A percentile compares a stretch with the other conserved stretches of the same genome.
Evolutionary conservation across 495 filamentous ascomycete genomes (phyloP).

Genomic region (Xylaria scruposa): DNA sequence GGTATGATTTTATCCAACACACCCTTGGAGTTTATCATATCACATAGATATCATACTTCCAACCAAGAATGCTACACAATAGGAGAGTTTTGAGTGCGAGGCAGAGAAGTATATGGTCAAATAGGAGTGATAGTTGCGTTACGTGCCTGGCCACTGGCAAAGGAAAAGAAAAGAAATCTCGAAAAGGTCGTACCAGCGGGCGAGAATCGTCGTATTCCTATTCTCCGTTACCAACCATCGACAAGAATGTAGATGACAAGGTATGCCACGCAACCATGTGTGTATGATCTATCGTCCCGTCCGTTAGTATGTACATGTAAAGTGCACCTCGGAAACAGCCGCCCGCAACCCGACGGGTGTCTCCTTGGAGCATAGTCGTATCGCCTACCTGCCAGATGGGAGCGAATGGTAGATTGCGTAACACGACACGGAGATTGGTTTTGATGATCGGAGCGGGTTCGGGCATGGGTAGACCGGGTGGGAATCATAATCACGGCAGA

Average conservation of each 20-base stretch:
- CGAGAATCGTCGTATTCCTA: slow-evolving; percentile 1
- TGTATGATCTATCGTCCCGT: slow-evolving; percentile 3
- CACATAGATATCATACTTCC: not conserved
- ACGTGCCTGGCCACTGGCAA: no score
- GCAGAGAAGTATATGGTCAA: not conserved
- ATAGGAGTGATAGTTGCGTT: not conserved
- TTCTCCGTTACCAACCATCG: not conserved
- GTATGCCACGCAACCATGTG: not conserved
- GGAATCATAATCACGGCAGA: slow-evolving; percentile 18
- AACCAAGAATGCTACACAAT: not conserved
- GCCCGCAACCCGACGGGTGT: slow-evolving; percentile 24
- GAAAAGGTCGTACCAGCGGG: not conserved
- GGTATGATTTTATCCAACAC: slow-evolving; percentile 2
- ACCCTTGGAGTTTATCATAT: not conserved
- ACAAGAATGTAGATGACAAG: not conserved
- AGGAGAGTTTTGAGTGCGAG: not conserved
- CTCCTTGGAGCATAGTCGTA: slow-evolving; percentile 15
- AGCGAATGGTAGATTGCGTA: slow-evolving; percentile 22
- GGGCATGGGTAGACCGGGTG: slow-evolving; percentile 23
- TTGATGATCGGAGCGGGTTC: slow-evolving; percentile 28
- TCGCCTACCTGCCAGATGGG: slow-evolving; percentile 15
- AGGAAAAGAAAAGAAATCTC: no score
- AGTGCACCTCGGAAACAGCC: slow-evolving; percentile 25
- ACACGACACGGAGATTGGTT: slow-evolving; percentile 28
- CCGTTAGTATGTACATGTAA: no score